Conservation (phyloP, 2,329 filamentous ascomycete species). For the Hypoxylon sp. region DNA sequence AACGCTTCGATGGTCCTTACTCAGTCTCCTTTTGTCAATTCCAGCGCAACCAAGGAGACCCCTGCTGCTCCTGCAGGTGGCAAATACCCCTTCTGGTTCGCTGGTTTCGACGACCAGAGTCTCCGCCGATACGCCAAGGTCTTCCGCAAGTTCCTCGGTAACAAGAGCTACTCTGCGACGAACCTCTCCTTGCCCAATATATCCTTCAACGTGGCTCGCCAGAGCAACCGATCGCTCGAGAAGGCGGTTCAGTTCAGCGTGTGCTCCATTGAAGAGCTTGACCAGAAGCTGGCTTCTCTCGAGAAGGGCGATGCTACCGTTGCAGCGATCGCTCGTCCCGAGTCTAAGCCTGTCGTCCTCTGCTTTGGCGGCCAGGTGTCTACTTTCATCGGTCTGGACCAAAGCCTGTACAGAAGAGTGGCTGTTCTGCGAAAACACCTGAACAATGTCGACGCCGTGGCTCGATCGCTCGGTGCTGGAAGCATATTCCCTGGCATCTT, state of each 20-base stretch:
- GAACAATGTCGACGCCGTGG: conserved; percentile 37
- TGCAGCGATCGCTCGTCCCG: conserved; percentile 19
- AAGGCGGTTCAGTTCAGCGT: conserved; percentile 45
- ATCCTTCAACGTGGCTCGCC: conserved; percentile 51
- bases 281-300: conserved; percentile 36
- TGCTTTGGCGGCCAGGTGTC: conserved; percentile 53
- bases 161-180: conserved; percentile 35
- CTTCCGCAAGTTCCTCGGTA: conserved; percentile 37
- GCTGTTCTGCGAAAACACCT: conserved; percentile 44
- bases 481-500: conserved; percentile 52
- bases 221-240: conserved; percentile 48
- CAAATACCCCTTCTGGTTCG: conserved; percentile 36
- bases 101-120: conserved; percentile 42
- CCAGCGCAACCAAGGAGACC: conserved; percentile 20
- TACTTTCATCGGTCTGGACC: conserved; percentile 49
- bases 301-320: conserved; percentile 21
- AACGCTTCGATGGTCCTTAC: conserved; percentile 51
- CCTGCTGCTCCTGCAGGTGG: conserved; percentile 2
- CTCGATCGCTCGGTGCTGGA: conserved; percentile 34
- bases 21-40: conserved; percentile 36
- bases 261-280: conserved; percentile 46
- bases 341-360: conserved; percentile 49
- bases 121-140: conserved; percentile 36
- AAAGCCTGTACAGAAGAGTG: conserved; percentile 45
- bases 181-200: conserved; percentile 44